A percentile compares a stretch with the other conserved stretches of the same genome.
These are phyloP conservation scores for Mrakia gelida DNA, from an alignment of 768 basidiomycete species.

Conservation along the genomic window DNA sequence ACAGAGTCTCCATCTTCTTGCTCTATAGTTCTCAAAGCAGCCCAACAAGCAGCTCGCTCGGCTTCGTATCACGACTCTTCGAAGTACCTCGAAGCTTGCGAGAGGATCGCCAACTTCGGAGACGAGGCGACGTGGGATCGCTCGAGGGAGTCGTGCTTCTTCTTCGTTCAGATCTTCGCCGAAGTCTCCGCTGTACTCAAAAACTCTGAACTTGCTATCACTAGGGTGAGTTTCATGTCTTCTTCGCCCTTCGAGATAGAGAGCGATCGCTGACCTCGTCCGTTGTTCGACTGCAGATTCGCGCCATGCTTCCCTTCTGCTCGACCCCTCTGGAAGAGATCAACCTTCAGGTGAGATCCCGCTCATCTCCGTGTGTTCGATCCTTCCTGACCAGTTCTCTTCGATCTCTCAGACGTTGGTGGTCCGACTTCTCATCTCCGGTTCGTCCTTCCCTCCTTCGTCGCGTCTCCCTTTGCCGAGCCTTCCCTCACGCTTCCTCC, in stretches of 20 bases:
- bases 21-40: neutral
- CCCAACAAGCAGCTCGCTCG: conserved; percentile 10
- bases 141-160: neutral
- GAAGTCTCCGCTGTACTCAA: neutral
- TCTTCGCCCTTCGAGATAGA: neutral
- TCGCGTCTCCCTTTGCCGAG: neutral
- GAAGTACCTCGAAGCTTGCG: conserved; percentile 6
- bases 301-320: neutral
- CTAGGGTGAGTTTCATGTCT: neutral
- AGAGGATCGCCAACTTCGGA: conserved; percentile 3
- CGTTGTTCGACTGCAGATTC: neutral
- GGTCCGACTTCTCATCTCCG: neutral
- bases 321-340: neutral
- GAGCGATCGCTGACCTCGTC: neutral
- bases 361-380: too few species aligned
- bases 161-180: neutral
- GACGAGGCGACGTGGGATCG: neutral
- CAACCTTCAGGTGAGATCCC: neutral
- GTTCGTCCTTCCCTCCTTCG: neutral
- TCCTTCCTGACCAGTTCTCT: neutral
- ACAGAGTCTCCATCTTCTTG: too few species aligned
- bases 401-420: neutral
- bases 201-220: neutral
- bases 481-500: neutral
- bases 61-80: conserved; percentile 10